Evolutionary conservation across 1,139 yeast genomes (phyloP).

Genomic region (Diutina scorzettiae): DNA sequence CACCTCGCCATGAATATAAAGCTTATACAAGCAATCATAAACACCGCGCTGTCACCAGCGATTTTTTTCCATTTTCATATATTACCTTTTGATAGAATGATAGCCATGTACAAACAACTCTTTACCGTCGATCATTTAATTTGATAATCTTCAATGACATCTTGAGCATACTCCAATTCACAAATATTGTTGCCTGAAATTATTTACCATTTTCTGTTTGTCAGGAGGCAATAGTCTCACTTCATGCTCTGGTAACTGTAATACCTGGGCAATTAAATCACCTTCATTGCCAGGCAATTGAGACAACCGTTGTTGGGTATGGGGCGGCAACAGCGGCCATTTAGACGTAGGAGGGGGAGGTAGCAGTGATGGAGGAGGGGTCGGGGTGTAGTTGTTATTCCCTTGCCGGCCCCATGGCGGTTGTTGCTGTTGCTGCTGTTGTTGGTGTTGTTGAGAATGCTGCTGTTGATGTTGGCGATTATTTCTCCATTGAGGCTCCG

Average conservation of each 20-base stretch:
- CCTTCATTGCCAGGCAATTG: conserved; percentile 46
- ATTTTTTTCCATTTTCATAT: too few relatives aligned
- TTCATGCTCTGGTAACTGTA: conserved; percentile 45
- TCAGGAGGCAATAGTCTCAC: conserved; percentile 44
- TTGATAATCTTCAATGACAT: background rate
- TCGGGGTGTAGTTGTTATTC: background rate
- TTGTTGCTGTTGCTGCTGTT: conserved; percentile 8
- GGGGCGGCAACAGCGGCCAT: conserved; percentile 41
- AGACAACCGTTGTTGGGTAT: conserved; percentile 36
- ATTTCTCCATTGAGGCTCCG: conserved; percentile 10
- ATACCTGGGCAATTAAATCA: conserved; percentile 51
- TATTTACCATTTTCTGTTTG: conserved; percentile 48
- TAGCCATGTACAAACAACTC: background rate
- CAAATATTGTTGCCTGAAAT: conserved; percentile 46
- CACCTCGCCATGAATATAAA: too few relatives aligned
- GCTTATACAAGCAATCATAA: too few relatives aligned
- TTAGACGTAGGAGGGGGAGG: conserved; percentile 16
- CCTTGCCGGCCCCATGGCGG: conserved; percentile 7
- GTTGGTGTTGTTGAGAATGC: conserved; percentile 9
- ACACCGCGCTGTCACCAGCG: too few relatives aligned
- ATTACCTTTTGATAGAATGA: too few relatives aligned
- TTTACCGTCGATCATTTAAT: too few relatives aligned
- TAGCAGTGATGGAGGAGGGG: conserved; percentile 9
- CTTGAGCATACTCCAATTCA: too few relatives aligned
- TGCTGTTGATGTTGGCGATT: conserved; percentile 8